Conservation (phyloP, 257 asterid species). For the Thymus quinquecostatus region DNA sequence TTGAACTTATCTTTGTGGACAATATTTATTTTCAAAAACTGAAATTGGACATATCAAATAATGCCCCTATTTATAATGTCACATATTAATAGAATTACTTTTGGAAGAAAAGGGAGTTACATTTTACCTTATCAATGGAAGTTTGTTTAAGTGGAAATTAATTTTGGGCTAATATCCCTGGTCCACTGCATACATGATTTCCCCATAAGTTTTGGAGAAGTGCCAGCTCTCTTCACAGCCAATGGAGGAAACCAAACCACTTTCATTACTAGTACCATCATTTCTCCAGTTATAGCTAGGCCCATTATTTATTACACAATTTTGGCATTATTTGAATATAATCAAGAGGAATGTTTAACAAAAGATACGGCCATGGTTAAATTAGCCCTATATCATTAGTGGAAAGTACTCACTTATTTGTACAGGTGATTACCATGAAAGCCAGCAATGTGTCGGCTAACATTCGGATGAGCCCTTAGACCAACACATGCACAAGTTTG, state of each 20-base stretch:
- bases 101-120: too few species aligned
- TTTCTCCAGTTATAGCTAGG: not conserved
- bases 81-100: not conserved
- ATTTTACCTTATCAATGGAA: not conserved
- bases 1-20: too few species aligned
- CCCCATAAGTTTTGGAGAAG: not conserved
- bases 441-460: too few species aligned
- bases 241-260: not conserved
- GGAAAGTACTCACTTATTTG: not conserved
- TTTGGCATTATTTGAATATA: not conserved
- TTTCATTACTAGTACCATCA: not conserved
- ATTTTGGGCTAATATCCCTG: not conserved
- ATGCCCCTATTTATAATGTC: too few species aligned
- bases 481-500: too few species aligned
- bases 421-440: not conserved
- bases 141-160: not conserved
- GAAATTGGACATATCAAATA: too few species aligned
- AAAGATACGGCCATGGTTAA: not conserved
- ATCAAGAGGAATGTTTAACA: not conserved
- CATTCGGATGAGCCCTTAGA: too few species aligned
- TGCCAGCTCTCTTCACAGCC: conserved; percentile 1
- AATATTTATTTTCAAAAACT: too few species aligned
- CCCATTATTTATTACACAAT: not conserved
- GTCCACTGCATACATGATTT: not conserved
- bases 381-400: not conserved